Percentiles rank a stretch among this genome's conserved stretches.
phyloP scores from a whole-genome alignment of 2,329 filamentous ascomycete genomes.

The Elsinoe australis region DNA sequence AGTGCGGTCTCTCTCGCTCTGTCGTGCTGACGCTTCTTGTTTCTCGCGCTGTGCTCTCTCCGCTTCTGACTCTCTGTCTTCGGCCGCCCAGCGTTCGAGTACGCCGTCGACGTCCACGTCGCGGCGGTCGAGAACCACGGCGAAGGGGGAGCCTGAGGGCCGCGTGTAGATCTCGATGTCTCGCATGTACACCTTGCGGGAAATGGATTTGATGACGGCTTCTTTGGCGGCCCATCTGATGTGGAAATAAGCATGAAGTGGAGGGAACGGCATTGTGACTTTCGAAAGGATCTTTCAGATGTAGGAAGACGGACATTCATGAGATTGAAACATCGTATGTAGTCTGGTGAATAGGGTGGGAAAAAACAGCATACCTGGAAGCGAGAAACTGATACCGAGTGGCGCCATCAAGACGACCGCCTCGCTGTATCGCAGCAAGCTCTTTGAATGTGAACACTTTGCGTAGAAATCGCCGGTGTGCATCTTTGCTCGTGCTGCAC shows the following conservation, averaged over 20 bases:
- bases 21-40: neutral
- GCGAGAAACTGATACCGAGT: constrained; percentile 9
- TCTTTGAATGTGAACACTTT: constrained; percentile 11
- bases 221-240: constrained; percentile 48
- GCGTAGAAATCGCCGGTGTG: neutral
- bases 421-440: neutral
- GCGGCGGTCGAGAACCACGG: constrained; percentile 7
- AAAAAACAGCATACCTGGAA: constrained; percentile 5
- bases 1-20: neutral
- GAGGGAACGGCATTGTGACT: too few relatives aligned
- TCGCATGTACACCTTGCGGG: constrained; percentile 28
- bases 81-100: too few relatives aligned
- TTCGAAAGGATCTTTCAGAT: too few relatives aligned
- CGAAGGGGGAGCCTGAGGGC: neutral
- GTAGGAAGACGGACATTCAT: too few relatives aligned
- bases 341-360: neutral
- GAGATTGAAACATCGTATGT: too few relatives aligned
- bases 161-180: constrained; percentile 33
- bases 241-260: neutral
- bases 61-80: too few relatives aligned
- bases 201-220: constrained; percentile 40
- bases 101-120: neutral
- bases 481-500: neutral
- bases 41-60: neutral
- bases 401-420: constrained; percentile 1